These are phyloP conservation scores for Phytophthora meadii DNA, from an alignment of 352 stramenopile species.

Conservation along the genomic window DNA sequence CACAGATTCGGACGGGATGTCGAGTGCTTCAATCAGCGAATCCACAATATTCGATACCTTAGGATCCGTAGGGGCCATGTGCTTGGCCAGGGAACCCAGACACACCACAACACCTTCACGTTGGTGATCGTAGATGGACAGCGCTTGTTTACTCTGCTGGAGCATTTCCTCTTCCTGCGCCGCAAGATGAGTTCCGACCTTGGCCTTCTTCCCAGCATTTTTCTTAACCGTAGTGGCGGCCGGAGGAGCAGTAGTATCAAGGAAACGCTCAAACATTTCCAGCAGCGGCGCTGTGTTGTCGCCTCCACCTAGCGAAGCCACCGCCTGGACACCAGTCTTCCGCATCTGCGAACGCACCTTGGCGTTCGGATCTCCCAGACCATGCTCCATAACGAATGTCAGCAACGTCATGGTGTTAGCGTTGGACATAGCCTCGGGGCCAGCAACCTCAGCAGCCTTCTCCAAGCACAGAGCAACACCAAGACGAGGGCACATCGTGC, in stretches of 20 bases:
- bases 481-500: slow-evolving; percentile 68
- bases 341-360: slow-evolving; percentile 85
- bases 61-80: slow-evolving; percentile 89
- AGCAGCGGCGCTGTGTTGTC: slow-evolving; percentile 74
- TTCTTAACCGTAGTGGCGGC: slow-evolving; percentile 9
- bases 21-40: slow-evolving; percentile 86
- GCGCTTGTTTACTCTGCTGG: slow-evolving; percentile 39
- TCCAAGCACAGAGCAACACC: slow-evolving; percentile 83
- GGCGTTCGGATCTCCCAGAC: slow-evolving; percentile 73
- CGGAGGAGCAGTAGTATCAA: slow-evolving; percentile 62
- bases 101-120: slow-evolving; percentile 92
- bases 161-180: slow-evolving; percentile 43
- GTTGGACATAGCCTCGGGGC: slow-evolving; percentile 51
- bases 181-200: slow-evolving; percentile 34
- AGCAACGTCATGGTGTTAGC: slow-evolving; percentile 70
- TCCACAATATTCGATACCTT: slow-evolving; percentile 91
- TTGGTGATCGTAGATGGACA: slow-evolving; percentile 86
- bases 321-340: slow-evolving; percentile 83
- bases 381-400: slow-evolving; percentile 85
- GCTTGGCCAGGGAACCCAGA: slow-evolving; percentile 88
- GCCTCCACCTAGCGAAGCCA: slow-evolving; percentile 71
- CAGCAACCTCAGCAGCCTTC: slow-evolving; percentile 54
- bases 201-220: slow-evolving; percentile 40
- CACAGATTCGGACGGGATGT: slow-evolving; percentile 93
- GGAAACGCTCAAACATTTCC: slow-evolving; percentile 76